Evolutionary conservation across 495 filamentous ascomycete genomes (phyloP).

Genomic region (Talaromyces thailandensis): DNA sequence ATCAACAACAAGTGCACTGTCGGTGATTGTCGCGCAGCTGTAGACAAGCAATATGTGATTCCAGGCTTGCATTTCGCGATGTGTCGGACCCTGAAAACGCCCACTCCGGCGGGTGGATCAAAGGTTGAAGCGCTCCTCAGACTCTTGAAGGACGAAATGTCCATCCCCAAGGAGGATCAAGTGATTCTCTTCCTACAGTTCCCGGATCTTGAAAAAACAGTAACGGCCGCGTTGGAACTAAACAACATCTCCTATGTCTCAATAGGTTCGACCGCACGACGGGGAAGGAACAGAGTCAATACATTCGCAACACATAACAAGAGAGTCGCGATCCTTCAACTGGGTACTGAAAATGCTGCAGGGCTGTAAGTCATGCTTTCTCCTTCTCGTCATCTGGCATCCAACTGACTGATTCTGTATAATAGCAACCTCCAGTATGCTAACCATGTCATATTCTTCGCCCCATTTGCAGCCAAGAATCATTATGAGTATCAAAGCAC

Average conservation of each 20-base stretch:
- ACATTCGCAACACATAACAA: conserved; percentile 27
- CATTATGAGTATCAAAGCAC: conserved; percentile 49
- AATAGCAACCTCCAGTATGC: conserved; percentile 67
- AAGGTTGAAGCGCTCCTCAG: conserved; percentile 41
- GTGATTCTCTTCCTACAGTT: conserved; percentile 47
- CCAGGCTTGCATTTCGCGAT: conserved; percentile 11
- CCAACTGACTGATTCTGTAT: too few species aligned
- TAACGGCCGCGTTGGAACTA: conserved; percentile 20
- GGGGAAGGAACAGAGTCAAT: conserved; percentile 25
- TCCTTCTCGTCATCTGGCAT: too few species aligned
- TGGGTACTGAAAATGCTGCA: conserved; percentile 54
- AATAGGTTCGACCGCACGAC: conserved; percentile 17
- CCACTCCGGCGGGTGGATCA: conserved; percentile 18
- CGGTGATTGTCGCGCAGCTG: conserved; percentile 19
- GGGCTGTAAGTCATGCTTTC: too few species aligned
- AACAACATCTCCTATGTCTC: conserved; percentile 23
- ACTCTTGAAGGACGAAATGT: conserved; percentile 21
- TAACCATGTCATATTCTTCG: conserved; percentile 70
- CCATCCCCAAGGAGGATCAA: conserved; percentile 34
- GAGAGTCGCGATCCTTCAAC: conserved; percentile 57
- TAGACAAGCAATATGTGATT: conserved; percentile 18
- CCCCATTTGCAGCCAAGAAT: conserved; percentile 45
- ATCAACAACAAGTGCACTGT: conserved; percentile 19
- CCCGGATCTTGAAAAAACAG: conserved; percentile 26
- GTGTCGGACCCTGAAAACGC: background rate